A percentile compares a stretch with the other conserved stretches of the same genome.
These are phyloP conservation scores for Grigorovia jiainica DNA, from an alignment of 805 yeast species.

Conservation along the genomic window DNA sequence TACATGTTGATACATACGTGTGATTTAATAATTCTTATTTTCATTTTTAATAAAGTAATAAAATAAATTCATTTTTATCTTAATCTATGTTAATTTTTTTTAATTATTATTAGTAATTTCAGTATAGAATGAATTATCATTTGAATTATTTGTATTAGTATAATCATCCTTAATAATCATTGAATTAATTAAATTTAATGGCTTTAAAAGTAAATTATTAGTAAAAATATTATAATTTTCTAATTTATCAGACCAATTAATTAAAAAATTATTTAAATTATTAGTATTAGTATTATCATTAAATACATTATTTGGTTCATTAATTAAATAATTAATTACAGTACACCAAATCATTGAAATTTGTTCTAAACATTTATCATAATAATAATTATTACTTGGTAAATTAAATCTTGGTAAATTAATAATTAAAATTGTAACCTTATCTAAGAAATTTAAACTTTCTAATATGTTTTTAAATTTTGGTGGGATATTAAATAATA, in stretches of 20 bases:
- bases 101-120: background rate
- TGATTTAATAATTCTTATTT: no score
- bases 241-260: slow-evolving; percentile 17
- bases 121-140: background rate
- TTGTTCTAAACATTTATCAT: slow-evolving; percentile 29
- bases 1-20: no score
- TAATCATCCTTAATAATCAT: slow-evolving; percentile 1
- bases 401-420: slow-evolving; percentile 25
- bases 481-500: slow-evolving; percentile 27
- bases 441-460: slow-evolving; percentile 22
- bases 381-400: slow-evolving; percentile 29
- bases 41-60: no score
- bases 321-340: slow-evolving; percentile 21
- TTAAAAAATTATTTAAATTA: slow-evolving; percentile 8
- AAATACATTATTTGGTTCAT: slow-evolving; percentile 8
- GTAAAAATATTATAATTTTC: slow-evolving; percentile 18
- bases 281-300: slow-evolving; percentile 11
- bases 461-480: slow-evolving; percentile 19
- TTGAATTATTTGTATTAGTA: background rate
- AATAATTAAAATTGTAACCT: slow-evolving; percentile 22
- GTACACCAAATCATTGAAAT: slow-evolving; percentile 26
- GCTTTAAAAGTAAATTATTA: slow-evolving; percentile 18
- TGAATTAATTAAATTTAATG: slow-evolving; percentile 20
- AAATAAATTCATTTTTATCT: background rate
- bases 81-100: background rate